Evolutionary conservation across 106 monocot species (phyloP).

Genomic region (Dendrobium huoshanense): DNA sequence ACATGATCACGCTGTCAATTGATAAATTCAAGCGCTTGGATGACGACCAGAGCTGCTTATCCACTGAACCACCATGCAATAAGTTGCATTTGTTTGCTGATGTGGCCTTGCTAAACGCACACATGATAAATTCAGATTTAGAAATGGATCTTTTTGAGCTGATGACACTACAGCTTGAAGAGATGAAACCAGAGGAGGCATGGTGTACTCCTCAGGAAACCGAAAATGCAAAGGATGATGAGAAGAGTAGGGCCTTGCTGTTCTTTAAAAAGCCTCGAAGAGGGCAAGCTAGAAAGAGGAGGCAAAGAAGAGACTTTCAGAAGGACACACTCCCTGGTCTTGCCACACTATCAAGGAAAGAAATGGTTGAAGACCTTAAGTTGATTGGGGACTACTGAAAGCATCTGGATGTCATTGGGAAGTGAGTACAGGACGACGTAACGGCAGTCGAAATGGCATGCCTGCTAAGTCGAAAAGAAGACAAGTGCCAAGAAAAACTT

Average conservation of each 20-base stretch:
- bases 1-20: slow-evolving; percentile 29
- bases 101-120: slow-evolving; percentile 14
- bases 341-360: slow-evolving; percentile 50
- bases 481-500: background rate
- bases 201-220: background rate
- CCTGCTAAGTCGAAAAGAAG: slow-evolving; percentile 18
- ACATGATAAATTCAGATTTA: background rate
- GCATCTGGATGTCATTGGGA: slow-evolving; percentile 35
- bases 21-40: slow-evolving; percentile 5
- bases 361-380: slow-evolving; percentile 67
- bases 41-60: background rate
- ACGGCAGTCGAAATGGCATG: slow-evolving; percentile 12
- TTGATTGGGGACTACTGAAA: slow-evolving; percentile 43
- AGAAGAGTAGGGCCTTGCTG: slow-evolving; percentile 11
- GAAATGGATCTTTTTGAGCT: slow-evolving; percentile 52
- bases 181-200: slow-evolving; percentile 40
- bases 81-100: slow-evolving; percentile 53
- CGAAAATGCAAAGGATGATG: background rate
- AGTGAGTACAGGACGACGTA: slow-evolving; percentile 16
- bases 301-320: slow-evolving; percentile 69
- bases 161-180: slow-evolving; percentile 55
- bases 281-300: slow-evolving; percentile 40
- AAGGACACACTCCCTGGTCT: slow-evolving; percentile 74
- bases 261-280: slow-evolving; percentile 35
- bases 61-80: background rate